A percentile compares a stretch with the other conserved stretches of the same genome.
These are phyloP conservation scores for Lentinula guzmanii DNA, from an alignment of 768 basidiomycete species.

Conservation along the genomic window DNA sequence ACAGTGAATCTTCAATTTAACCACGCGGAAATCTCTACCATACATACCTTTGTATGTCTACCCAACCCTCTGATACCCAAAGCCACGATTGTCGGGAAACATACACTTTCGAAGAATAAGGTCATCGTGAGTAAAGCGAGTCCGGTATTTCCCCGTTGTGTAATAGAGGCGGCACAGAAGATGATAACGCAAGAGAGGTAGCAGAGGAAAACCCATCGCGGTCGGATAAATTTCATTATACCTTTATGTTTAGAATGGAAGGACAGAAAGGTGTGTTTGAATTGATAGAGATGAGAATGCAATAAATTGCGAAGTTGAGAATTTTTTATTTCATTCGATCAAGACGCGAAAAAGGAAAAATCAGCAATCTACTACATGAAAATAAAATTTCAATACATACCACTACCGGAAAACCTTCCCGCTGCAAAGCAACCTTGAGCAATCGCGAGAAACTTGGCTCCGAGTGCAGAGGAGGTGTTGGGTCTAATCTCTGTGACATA, in stretches of 20 bases:
- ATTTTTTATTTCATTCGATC: background rate
- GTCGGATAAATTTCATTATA: conserved; percentile 22
- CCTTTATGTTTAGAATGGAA: conserved; percentile 8
- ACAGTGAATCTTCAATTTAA: background rate
- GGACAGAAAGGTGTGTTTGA: background rate
- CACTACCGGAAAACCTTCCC: conserved; percentile 24
- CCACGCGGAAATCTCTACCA: background rate
- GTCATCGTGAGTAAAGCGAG: conserved; percentile 25
- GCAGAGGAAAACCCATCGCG: conserved; percentile 21
- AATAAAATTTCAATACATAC: conserved; percentile 11
- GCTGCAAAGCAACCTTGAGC: conserved; percentile 27
- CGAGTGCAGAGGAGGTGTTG: conserved; percentile 16
- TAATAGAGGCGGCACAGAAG: conserved; percentile 24
- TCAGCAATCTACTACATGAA: background rate
- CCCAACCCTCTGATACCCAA: conserved; percentile 27
- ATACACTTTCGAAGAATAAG: conserved; percentile 28
- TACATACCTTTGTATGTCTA: conserved; percentile 23
- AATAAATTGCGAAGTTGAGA: background rate
- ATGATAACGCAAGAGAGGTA: conserved; percentile 22
- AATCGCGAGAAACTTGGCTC: conserved; percentile 24
- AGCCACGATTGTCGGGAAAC: conserved; percentile 29
- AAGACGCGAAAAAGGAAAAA: background rate
- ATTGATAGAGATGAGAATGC: background rate
- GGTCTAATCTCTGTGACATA: conserved; percentile 23
- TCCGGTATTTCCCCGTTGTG: conserved; percentile 21